These are phyloP conservation scores for Malus hybrid DNA, from an alignment of 331 rosid genomes.

Conservation along the genomic window DNA sequence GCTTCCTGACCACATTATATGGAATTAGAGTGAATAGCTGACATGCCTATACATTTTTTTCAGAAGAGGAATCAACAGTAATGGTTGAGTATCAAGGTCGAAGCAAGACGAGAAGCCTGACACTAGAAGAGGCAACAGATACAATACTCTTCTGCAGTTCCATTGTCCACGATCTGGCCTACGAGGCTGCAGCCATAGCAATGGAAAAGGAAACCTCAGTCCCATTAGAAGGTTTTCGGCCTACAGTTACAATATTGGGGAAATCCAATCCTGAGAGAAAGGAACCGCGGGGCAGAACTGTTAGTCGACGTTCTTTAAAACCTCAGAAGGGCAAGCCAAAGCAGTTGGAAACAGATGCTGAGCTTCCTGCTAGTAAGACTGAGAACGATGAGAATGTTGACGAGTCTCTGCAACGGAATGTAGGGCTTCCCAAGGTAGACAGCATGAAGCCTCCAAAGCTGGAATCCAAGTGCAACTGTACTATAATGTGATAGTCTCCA, in stretches of 20 bases:
- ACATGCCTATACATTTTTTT: constrained; percentile 13
- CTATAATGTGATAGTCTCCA: constrained; percentile 53
- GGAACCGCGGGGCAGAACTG: constrained; percentile 36
- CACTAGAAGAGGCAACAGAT: constrained; percentile 85
- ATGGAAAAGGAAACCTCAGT: constrained; percentile 51
- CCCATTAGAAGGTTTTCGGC: constrained; percentile 45
- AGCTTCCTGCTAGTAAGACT: constrained; percentile 23
- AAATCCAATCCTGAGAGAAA: constrained; percentile 43
- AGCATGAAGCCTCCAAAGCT: constrained; percentile 68
- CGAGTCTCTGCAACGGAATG: constrained; percentile 35
- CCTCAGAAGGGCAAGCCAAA: constrained; percentile 42
- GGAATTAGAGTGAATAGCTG: constrained; percentile 12
- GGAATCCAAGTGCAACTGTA: constrained; percentile 93
- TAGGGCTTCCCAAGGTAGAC: constrained; percentile 59
- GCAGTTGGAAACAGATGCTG: constrained; percentile 36
- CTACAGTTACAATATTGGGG: constrained; percentile 61
- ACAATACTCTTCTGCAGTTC: constrained; percentile 85
- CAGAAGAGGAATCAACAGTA: constrained; percentile 57
- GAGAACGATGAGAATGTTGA: constrained; percentile 70
- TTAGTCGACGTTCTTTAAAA: constrained; percentile 32
- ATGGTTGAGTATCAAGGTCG: constrained; percentile 52
- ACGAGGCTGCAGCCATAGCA: constrained; percentile 61
- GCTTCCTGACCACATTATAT: neutral
- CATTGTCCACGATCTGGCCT: constrained; percentile 68
- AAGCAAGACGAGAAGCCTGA: constrained; percentile 52